These are phyloP conservation scores for Chlorella sp. DNA, from an alignment of 139 green algal species.

Conservation along the genomic window DNA sequence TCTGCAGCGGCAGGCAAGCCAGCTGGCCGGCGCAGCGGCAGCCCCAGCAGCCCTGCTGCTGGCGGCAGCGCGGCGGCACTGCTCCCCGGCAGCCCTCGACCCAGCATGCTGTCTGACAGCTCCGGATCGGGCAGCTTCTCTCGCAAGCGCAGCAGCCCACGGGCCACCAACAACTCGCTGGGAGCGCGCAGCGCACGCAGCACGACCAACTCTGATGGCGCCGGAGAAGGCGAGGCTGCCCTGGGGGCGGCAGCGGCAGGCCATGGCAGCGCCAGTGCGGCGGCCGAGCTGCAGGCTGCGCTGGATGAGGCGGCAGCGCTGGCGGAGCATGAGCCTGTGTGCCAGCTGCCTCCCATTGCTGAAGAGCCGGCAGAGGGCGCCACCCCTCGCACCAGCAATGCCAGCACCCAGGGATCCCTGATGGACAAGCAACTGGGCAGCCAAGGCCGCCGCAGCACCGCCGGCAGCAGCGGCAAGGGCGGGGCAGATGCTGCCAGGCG, in stretches of 20 bases:
- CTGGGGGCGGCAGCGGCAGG: neutral
- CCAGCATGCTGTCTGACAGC: no score
- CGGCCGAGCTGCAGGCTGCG: neutral
- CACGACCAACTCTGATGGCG: neutral
- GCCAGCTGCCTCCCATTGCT: neutral
- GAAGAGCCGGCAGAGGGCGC: neutral
- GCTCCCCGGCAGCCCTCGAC: slow-evolving; percentile 23
- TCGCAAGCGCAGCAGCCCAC: neutral
- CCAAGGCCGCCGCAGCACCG: no score
- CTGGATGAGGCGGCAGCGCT: neutral
- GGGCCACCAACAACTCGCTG: neutral
- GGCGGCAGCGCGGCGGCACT: neutral
- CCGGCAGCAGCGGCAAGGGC: no score
- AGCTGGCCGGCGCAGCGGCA: no score
- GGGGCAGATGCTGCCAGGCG: no score
- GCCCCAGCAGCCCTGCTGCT: neutral
- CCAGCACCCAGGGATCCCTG: neutral
- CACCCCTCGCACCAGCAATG: neutral
- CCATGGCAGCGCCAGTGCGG: neutral
- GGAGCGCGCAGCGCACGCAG: neutral
- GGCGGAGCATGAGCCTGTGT: no score
- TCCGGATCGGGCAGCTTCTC: neutral
- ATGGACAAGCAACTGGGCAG: no score
- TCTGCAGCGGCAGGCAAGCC: no score
- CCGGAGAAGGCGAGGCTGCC: no score